Conservation (phyloP, 257 asterid genomes). For the Leonotis leonurus region DNA sequence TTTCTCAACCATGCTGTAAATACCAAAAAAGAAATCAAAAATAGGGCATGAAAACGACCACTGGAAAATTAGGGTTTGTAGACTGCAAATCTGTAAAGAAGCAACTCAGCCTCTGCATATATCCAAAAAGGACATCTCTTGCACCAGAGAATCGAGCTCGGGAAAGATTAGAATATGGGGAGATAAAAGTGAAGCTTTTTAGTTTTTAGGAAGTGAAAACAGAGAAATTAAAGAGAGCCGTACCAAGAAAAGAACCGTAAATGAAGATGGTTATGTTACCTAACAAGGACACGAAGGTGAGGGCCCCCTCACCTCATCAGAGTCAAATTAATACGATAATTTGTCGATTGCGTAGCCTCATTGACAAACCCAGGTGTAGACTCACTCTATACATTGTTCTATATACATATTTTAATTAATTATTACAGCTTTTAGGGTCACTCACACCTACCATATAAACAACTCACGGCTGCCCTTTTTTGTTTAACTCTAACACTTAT, state of each 20-base stretch:
- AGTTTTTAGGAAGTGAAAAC: background rate
- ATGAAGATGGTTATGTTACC: background rate
- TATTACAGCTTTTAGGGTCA: conserved; percentile 17
- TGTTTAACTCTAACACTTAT: background rate
- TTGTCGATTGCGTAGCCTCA: conserved; percentile 32
- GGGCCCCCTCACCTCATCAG: conserved; percentile 28
- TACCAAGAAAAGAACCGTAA: conserved; percentile 3
- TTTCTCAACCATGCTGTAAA: too few relatives aligned
- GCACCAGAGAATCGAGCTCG: background rate
- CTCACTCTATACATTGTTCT: background rate
- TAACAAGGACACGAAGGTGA: conserved; percentile 21
- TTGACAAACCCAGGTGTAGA: conserved; percentile 21
- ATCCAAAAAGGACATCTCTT: background rate
- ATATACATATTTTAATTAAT: background rate
- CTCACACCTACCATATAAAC: conserved; percentile 20
- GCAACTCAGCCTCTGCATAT: background rate
- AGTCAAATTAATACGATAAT: background rate
- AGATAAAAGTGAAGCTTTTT: background rate
- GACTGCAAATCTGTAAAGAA: background rate
- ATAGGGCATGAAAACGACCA: conserved; percentile 2
- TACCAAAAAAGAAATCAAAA: background rate
- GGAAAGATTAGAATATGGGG: background rate
- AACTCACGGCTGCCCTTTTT: conserved; percentile 7
- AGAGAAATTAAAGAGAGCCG: background rate
- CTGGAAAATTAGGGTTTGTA: conserved; percentile 18